Percentiles rank a stretch among this genome's conserved stretches.
phyloP scores from a whole-genome alignment of 2,329 filamentous ascomycete species.

The Trichoderma sp. region DNA sequence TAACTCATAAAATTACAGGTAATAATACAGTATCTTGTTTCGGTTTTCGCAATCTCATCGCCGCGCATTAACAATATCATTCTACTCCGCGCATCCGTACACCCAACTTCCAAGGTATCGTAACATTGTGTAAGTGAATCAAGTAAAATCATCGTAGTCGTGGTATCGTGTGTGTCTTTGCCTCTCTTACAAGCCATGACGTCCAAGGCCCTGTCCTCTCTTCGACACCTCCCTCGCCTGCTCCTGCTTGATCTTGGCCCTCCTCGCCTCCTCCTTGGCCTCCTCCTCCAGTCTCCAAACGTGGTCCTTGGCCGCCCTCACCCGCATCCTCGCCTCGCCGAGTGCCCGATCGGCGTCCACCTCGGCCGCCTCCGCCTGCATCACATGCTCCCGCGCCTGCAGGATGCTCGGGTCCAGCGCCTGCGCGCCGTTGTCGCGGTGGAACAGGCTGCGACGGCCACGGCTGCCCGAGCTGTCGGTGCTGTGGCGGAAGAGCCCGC shows the following conservation, averaged over 20 bases:
- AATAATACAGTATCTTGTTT: background rate
- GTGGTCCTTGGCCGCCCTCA: slow-evolving; percentile 65
- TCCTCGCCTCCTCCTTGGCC: slow-evolving; percentile 65
- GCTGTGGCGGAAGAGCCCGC: slow-evolving; percentile 31
- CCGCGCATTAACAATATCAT: background rate
- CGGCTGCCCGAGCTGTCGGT: slow-evolving; percentile 19
- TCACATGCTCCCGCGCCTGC: slow-evolving; percentile 63
- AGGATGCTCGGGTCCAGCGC: slow-evolving; percentile 64
- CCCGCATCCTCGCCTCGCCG: slow-evolving; percentile 59
- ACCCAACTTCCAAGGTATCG: background rate
- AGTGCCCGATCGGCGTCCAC: slow-evolving; percentile 67
- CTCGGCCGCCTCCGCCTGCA: slow-evolving; percentile 66
- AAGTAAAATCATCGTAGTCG: background rate
- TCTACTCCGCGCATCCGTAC: background rate
- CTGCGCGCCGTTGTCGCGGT: slow-evolving; percentile 49
- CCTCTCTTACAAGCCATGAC: slow-evolving; percentile 36
- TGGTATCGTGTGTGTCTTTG: background rate
- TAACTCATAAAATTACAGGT: background rate
- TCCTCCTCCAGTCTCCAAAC: slow-evolving; percentile 67
- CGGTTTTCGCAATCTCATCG: background rate
- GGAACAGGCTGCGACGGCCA: slow-evolving; percentile 41
- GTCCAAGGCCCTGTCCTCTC: slow-evolving; percentile 69
- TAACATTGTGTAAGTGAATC: background rate
- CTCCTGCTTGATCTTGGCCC: slow-evolving; percentile 69
- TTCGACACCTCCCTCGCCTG: slow-evolving; percentile 68